These are phyloP conservation scores for Physcomitrium patens DNA, from an alignment of 225 moss, liverwort and hornwort species.

Conservation along the genomic window DNA sequence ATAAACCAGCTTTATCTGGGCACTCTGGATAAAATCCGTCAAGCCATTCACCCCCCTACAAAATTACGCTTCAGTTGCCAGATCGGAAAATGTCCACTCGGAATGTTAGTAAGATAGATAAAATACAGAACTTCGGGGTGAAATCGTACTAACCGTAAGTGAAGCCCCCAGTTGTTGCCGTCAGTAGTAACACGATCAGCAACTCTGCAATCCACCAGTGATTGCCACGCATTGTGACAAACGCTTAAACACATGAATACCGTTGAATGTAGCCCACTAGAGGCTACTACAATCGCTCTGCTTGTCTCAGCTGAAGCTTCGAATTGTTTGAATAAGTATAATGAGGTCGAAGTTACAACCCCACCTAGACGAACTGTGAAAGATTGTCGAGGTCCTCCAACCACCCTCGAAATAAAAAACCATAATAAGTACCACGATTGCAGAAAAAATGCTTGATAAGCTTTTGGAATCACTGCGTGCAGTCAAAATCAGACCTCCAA, in stretches of 20 bases:
- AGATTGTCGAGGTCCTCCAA: slow-evolving; percentile 1
- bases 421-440: background rate
- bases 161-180: slow-evolving; percentile 38
- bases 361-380: slow-evolving; percentile 9
- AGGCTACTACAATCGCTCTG: slow-evolving; percentile 31
- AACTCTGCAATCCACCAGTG: slow-evolving; percentile 58
- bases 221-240: slow-evolving; percentile 56
- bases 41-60: background rate
- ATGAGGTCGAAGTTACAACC: background rate
- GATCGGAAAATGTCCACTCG: background rate
- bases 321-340: slow-evolving; percentile 11
- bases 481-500: slow-evolving; percentile 14
- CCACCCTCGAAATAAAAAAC: slow-evolving; percentile 4
- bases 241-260: slow-evolving; percentile 49
- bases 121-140: background rate
- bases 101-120: background rate
- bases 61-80: background rate
- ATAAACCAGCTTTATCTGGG: background rate
- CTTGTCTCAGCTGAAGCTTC: slow-evolving; percentile 9
- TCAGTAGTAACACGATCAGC: slow-evolving; percentile 44
- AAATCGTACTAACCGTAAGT: slow-evolving; percentile 40
- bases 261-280: slow-evolving; percentile 33
- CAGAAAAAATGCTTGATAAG: background rate
- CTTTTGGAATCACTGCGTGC: slow-evolving; percentile 14
- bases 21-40: slow-evolving; percentile 5